Evolutionary conservation across 2,329 filamentous ascomycete species (phyloP).

Genomic region (Sclerotinia spermophila): DNA sequence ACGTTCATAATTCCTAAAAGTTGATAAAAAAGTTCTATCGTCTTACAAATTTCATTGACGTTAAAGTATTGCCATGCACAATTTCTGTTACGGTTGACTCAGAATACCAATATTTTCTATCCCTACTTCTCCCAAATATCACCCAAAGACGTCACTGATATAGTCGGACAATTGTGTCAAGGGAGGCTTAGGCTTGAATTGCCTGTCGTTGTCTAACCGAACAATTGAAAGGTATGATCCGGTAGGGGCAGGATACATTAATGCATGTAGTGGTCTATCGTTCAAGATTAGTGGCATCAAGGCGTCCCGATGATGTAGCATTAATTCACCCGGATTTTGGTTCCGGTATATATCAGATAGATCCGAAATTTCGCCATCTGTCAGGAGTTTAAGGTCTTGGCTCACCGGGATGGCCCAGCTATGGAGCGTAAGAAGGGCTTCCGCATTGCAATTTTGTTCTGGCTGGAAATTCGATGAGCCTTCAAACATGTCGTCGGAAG

Average conservation of each 20-base stretch:
- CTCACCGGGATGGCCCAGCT: slow-evolving; percentile 4
- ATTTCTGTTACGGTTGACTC: not conserved
- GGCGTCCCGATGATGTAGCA: not conserved
- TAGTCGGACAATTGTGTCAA: not conserved
- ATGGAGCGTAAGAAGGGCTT: not conserved
- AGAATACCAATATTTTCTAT: not conserved
- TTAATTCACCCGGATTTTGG: not conserved
- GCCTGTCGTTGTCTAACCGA: not conserved
- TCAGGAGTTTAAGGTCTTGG: not conserved
- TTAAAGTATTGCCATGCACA: not conserved
- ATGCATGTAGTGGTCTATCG: not conserved
- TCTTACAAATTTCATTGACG: not conserved
- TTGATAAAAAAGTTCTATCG: not conserved
- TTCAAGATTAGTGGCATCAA: slow-evolving; percentile 1
- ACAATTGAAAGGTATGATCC: not conserved
- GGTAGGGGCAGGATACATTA: not conserved
- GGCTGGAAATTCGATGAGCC: not conserved
- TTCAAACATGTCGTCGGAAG: not conserved
- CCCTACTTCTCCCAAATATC: not conserved
- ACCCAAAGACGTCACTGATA: not conserved
- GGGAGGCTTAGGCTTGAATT: not conserved
- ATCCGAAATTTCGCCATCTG: not conserved
- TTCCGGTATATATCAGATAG: not conserved
- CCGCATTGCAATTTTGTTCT: too few relatives aligned
- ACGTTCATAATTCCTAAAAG: not conserved